Conservation (phyloP, 164 flowering plant species). For the Akebia trifoliata region DNA sequence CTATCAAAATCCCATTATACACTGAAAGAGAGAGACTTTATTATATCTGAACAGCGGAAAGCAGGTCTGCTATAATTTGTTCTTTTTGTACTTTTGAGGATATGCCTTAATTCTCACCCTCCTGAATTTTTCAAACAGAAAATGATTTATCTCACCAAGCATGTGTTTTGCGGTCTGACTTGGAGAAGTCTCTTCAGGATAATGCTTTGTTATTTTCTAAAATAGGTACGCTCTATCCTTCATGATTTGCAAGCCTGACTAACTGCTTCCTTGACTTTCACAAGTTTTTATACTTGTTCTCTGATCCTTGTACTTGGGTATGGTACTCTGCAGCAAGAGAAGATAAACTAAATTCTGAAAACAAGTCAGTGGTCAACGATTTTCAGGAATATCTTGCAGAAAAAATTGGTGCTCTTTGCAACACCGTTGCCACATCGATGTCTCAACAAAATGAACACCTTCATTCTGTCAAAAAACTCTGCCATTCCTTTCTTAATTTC, state of each 20-base stretch:
- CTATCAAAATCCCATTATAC: constrained; percentile 63
- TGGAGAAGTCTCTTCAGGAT: constrained; percentile 85
- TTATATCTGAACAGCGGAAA: constrained; percentile 79
- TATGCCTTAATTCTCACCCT: no score
- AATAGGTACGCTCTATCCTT: constrained; percentile 64
- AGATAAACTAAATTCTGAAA: constrained; percentile 69
- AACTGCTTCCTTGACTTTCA: neutral
- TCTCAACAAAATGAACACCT: constrained; percentile 73
- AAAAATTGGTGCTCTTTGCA: constrained; percentile 60
- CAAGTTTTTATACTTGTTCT: no score
- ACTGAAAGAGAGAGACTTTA: constrained; percentile 70
- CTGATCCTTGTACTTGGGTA: no score
- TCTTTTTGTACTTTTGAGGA: neutral
- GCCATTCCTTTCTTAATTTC: constrained; percentile 46
- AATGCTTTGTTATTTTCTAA: constrained; percentile 62
- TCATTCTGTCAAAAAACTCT: constrained; percentile 54
- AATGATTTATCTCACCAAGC: constrained; percentile 85
- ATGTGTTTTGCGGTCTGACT: constrained; percentile 61
- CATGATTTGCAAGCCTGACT: neutral
- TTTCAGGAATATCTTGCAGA: constrained; percentile 57
- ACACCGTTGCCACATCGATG: constrained; percentile 47
- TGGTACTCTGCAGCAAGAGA: constrained; percentile 72
- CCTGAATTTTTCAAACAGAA: constrained; percentile 45
- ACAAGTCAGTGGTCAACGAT: constrained; percentile 56
- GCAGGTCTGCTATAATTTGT: constrained; percentile 59